phyloP scores from a whole-genome alignment of 2,329 filamentous ascomycete genomes.

The Aspergillus eucalypticola region DNA sequence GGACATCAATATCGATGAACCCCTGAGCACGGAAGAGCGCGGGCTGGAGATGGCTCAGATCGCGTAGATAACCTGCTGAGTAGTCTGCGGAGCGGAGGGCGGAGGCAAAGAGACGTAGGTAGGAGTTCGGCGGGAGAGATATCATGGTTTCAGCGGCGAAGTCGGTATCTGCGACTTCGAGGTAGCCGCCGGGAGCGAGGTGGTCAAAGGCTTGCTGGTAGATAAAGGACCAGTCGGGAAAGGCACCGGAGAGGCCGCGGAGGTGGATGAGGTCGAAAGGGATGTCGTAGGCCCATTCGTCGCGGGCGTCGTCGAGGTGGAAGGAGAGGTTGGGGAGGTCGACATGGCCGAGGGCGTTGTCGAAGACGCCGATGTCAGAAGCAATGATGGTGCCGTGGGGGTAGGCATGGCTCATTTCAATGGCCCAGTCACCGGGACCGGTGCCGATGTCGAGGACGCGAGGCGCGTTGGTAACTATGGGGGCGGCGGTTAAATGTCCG shows the following conservation, averaged over 20 bases:
- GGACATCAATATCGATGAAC: conserved; percentile 45
- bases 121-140: conserved; percentile 29
- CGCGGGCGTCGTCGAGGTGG: conserved; percentile 52
- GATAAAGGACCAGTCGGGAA: conserved; percentile 48
- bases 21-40: conserved; percentile 45
- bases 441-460: conserved; percentile 49
- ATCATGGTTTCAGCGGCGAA: conserved; percentile 29
- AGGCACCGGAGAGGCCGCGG: conserved; percentile 50
- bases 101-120: conserved; percentile 35
- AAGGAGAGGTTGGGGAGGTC: conserved; percentile 47
- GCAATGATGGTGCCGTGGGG: conserved; percentile 52
- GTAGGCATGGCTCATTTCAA: conserved; percentile 47
- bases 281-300: conserved; percentile 51
- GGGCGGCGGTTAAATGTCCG: conserved; percentile 33
- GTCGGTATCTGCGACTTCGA: conserved; percentile 49
- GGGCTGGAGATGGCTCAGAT: conserved; percentile 45
- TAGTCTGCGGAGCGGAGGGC: conserved; percentile 43
- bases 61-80: conserved; percentile 42
- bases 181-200: conserved; percentile 48
- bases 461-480: conserved; percentile 28
- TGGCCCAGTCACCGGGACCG: conserved; percentile 53
- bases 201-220: conserved; percentile 50
- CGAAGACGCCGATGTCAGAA: conserved; percentile 45
- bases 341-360: conserved; percentile 38
- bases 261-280: conserved; percentile 54